phyloP scores from a whole-genome alignment of 2,329 filamentous ascomycete species.

The Aureobasidium sp. region DNA sequence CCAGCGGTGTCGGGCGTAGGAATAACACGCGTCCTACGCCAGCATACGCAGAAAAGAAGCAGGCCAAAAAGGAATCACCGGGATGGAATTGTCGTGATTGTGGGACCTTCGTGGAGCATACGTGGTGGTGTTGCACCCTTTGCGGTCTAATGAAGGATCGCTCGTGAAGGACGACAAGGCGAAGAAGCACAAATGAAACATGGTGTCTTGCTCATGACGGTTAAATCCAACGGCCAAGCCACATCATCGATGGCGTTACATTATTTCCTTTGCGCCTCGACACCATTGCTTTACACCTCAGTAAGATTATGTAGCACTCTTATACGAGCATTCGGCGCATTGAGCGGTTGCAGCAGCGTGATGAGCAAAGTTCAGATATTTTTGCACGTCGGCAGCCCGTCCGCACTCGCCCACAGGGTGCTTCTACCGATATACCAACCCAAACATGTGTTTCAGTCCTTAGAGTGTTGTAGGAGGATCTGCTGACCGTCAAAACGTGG shows the following conservation, averaged over 20 bases:
- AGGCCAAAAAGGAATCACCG: conserved; percentile 21
- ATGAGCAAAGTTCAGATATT: background rate
- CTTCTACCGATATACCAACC: background rate
- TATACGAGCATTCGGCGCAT: background rate
- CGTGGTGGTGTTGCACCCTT: conserved; percentile 55
- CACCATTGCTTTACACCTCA: background rate
- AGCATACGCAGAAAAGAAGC: background rate
- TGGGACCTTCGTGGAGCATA: conserved; percentile 53
- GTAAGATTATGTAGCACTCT: background rate
- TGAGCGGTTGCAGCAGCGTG: background rate
- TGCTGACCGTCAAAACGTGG: background rate
- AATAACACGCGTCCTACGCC: conserved; percentile 13
- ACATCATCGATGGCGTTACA: background rate
- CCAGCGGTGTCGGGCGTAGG: conserved; percentile 17
- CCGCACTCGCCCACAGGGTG: background rate
- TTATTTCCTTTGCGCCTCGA: background rate
- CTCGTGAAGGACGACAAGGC: conserved; percentile 28
- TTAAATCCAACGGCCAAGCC: background rate
- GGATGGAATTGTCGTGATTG: conserved; percentile 53
- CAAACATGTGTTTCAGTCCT: conserved; percentile 6
- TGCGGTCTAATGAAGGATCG: conserved; percentile 51
- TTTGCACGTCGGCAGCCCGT: background rate
- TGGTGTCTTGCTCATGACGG: background rate
- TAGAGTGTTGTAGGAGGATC: background rate
- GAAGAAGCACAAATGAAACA: conserved; percentile 5